Evolutionary conservation across 2,329 filamentous ascomycete species (phyloP).

Genomic region (Neonectria coccinea): DNA sequence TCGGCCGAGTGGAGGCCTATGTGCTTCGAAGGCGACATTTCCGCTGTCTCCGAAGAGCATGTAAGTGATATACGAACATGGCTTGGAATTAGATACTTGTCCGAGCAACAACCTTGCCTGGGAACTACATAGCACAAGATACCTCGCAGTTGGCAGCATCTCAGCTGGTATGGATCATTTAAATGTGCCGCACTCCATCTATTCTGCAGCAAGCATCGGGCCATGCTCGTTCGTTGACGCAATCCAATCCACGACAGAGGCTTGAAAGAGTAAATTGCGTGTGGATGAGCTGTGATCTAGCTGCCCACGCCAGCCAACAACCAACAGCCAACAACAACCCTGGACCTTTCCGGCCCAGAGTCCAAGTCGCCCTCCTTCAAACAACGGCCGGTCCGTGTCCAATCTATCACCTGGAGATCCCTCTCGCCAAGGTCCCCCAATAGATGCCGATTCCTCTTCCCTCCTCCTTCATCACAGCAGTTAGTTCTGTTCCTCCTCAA

Average conservation of each 20-base stretch:
- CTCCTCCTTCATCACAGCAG: slow-evolving; percentile 38
- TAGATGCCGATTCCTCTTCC: slow-evolving; percentile 38
- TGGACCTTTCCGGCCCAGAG: slow-evolving; percentile 3
- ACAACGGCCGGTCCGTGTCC: slow-evolving; percentile 24
- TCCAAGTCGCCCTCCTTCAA: neutral
- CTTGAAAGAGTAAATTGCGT: slow-evolving; percentile 6
- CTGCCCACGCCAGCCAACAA: slow-evolving; percentile 1
- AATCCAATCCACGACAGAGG: slow-evolving; percentile 9
- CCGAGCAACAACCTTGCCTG: slow-evolving; percentile 7
- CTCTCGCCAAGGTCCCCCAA: slow-evolving; percentile 19
- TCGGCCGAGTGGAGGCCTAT: slow-evolving; percentile 11
- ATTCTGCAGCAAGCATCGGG: slow-evolving; percentile 1
- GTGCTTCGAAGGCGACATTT: neutral
- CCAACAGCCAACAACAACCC: neutral
- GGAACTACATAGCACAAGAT: neutral
- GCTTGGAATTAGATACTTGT: no score
- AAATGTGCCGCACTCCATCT: slow-evolving; percentile 11
- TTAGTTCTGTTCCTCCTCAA: slow-evolving; percentile 24
- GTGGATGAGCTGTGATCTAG: slow-evolving; percentile 6
- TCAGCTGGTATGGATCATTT: slow-evolving; percentile 3
- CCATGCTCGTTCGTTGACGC: slow-evolving; percentile 23
- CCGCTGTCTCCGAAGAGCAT: slow-evolving; percentile 11
- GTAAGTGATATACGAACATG: slow-evolving; percentile 4
- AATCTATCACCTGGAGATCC: slow-evolving; percentile 20
- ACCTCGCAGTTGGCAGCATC: neutral